phyloP scores from a whole-genome alignment of 345 rosid species.

The Linum tenue region DNA sequence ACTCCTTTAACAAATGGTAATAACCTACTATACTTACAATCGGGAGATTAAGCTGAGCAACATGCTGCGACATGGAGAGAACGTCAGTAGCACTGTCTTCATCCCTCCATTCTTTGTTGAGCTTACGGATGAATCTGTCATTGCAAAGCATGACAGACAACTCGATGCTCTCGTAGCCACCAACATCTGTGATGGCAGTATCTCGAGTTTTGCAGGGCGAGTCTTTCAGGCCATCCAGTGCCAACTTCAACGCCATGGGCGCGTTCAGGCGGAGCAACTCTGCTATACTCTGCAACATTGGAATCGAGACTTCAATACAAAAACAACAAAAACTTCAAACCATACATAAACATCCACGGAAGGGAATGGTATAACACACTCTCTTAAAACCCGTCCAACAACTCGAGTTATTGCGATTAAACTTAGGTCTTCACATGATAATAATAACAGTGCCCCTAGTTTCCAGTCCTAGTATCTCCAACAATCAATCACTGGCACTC shows the following conservation, averaged over 20 bases:
- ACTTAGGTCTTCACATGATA: too few relatives aligned
- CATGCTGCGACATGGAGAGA: conserved; percentile 85
- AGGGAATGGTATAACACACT: too few relatives aligned
- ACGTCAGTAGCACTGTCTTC: conserved; percentile 96
- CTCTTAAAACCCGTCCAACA: too few relatives aligned
- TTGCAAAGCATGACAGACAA: conserved; percentile 81
- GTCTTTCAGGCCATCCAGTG: conserved; percentile 56
- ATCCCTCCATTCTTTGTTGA: conserved; percentile 88
- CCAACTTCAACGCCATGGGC: conserved; percentile 73
- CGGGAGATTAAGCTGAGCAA: conserved; percentile 70
- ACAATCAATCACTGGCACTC: too few relatives aligned
- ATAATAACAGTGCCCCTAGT: too few relatives aligned
- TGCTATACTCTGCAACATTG: conserved; percentile 55
- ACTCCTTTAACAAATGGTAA: not conserved
- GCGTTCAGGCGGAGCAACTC: conserved; percentile 79
- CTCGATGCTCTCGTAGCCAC: conserved; percentile 61
- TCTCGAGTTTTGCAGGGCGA: conserved; percentile 70
- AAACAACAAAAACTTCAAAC: not conserved
- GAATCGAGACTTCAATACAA: not conserved
- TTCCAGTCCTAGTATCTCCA: too few relatives aligned
- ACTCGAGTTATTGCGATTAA: too few relatives aligned
- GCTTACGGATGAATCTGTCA: conserved; percentile 69
- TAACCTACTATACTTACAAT: conserved; percentile 36
- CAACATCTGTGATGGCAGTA: conserved; percentile 48
- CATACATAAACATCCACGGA: too few relatives aligned